Evolutionary conservation across 1,284 basidiomycete species (phyloP).

Genomic region (Trichosporon sp.): DNA sequence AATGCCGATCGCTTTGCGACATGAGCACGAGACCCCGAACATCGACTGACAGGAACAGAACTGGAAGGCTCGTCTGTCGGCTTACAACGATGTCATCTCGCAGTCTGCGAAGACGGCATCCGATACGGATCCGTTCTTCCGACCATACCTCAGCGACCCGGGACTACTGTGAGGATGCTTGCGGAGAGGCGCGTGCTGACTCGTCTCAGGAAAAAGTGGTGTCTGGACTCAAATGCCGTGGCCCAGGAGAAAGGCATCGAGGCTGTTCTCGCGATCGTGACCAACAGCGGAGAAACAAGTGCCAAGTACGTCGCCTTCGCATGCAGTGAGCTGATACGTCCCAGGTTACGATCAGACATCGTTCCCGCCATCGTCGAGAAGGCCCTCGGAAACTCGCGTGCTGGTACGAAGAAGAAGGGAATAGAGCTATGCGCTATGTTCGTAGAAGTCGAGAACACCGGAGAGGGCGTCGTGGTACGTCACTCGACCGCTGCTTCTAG

Average conservation of each 20-base stretch:
- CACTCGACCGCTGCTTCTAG: not conserved
- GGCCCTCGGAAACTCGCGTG: slow-evolving; percentile 83
- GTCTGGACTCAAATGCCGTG: slow-evolving; percentile 87
- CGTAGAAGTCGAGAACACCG: slow-evolving; percentile 88
- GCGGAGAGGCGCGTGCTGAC: not conserved
- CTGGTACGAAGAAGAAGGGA: slow-evolving; percentile 86
- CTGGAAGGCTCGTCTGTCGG: slow-evolving; percentile 96
- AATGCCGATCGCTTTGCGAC: not conserved
- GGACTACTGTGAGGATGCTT: slow-evolving; percentile 33
- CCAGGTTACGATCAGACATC: slow-evolving; percentile 61
- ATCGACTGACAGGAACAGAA: slow-evolving; percentile 53
- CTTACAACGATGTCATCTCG: slow-evolving; percentile 82
- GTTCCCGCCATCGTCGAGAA: slow-evolving; percentile 92
- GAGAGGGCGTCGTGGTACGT: slow-evolving; percentile 81
- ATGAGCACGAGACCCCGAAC: not conserved
- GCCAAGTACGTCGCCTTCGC: slow-evolving; percentile 52
- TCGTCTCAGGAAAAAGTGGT: slow-evolving; percentile 71
- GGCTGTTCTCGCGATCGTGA: slow-evolving; percentile 76
- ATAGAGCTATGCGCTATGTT: slow-evolving; percentile 83
- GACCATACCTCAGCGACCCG: slow-evolving; percentile 65
- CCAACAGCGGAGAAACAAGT: slow-evolving; percentile 83
- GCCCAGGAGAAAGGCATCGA: slow-evolving; percentile 97
- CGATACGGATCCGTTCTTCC: slow-evolving; percentile 90
- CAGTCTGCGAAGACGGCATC: slow-evolving; percentile 76
- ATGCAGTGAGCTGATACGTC: not conserved